These are phyloP conservation scores for Xylaria sp. DNA, from an alignment of 2,329 filamentous ascomycete genomes.

Conservation along the genomic window DNA sequence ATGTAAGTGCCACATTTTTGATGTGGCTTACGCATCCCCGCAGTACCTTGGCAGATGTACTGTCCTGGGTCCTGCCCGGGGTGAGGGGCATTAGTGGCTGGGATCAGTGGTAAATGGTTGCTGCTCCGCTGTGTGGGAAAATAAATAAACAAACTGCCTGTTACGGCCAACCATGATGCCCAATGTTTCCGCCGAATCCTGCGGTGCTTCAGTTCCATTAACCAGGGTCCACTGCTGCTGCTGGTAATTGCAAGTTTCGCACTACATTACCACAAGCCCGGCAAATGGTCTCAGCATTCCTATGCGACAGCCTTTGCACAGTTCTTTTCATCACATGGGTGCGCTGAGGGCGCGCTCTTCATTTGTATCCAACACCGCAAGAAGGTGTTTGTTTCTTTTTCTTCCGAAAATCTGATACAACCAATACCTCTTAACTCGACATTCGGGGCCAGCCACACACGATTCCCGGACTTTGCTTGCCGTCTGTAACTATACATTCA, in stretches of 20 bases:
- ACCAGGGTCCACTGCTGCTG: slow-evolving; percentile 34
- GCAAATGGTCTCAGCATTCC: slow-evolving; percentile 34
- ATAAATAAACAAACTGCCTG: slow-evolving; percentile 55
- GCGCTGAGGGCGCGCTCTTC: slow-evolving; percentile 44
- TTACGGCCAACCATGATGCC: slow-evolving; percentile 44
- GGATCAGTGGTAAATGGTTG: slow-evolving; percentile 30
- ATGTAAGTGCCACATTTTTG: background rate
- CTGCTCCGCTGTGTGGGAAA: slow-evolving; percentile 41
- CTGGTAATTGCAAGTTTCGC: slow-evolving; percentile 28
- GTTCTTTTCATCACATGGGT: slow-evolving; percentile 43
- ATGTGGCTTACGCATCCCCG: slow-evolving; percentile 7
- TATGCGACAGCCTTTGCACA: slow-evolving; percentile 37
- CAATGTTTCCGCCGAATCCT: slow-evolving; percentile 28
- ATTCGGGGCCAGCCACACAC: slow-evolving; percentile 8
- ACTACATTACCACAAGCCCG: slow-evolving; percentile 26
- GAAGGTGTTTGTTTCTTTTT: slow-evolving; percentile 22
- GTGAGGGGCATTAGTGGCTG: slow-evolving; percentile 42
- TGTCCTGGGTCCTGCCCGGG: background rate
- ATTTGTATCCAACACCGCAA: slow-evolving; percentile 16
- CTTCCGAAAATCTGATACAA: slow-evolving; percentile 8
- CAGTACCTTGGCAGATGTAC: background rate
- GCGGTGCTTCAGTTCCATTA: slow-evolving; percentile 19
- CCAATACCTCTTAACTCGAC: slow-evolving; percentile 1
- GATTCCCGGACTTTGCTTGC: background rate
- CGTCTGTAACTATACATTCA: slow-evolving; percentile 16